Evolutionary conservation across 352 stramenopile genomes (phyloP), one percentile per base, ranked within the genome.

Genomic region (Pythium phragmitis): DNA sequence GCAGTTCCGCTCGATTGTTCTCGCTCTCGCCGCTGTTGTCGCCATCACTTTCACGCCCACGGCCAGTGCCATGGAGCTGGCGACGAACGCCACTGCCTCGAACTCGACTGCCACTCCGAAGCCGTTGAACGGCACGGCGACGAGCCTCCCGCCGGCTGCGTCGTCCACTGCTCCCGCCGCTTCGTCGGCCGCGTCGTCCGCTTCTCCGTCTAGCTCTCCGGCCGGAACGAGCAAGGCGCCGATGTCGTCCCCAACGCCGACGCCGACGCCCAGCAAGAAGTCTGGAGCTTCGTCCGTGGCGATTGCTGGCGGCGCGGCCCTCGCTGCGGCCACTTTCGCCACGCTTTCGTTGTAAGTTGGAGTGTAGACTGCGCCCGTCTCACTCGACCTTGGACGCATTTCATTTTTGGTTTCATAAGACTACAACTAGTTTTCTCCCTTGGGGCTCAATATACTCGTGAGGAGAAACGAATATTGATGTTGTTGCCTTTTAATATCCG

Each of bases 1-100:
- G 50, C 50, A 57, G 50, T 30, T 57, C 33, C 50, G 50, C 50
- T 42, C 50, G 8, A 19, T 57, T 17, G 30, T 21, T 28, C 50
- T 57, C 50, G 30, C 30, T 17, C 16, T 57, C 33, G 50, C 50
- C 33, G 28, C 30, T 21, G 50, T 45, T 17, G 9, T 45, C 33
- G 50, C 50, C 33, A 33, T 57, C 33, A 14, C 50, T 0, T 36
- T 37, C 33, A 33, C 30, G 37, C 37, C 37, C 37, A 42, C 37
- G 37, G 37, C 3, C 14, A 42, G 2, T 3, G 37, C 37, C 14
- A 13, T 17, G 11, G 37, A 42, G 37, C 37, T 49, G 43, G 11
- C 13, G 19, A 49, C 19, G 14, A 26, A 26, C 43, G 47, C 47
- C 14, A 19, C 26, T 19, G 47, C 47, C 17, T 34, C 47, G 17